Conservation (phyloP, 805 yeast species). For the Starmerella stellata region DNA sequence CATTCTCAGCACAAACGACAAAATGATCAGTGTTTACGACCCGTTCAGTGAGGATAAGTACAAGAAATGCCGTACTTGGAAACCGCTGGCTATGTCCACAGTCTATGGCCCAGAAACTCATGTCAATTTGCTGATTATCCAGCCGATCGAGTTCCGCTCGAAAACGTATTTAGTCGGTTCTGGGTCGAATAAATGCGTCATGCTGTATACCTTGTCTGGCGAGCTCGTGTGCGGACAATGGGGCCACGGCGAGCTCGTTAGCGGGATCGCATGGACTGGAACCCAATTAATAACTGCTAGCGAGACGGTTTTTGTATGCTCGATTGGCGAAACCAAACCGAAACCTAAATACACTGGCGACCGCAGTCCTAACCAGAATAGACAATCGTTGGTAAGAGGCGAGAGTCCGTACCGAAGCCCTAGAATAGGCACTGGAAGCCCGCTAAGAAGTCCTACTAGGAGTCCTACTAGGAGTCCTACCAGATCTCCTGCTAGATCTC, state of each 20-base stretch:
- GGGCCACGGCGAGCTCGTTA: constrained; percentile 41
- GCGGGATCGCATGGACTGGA: constrained; percentile 24
- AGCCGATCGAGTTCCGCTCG: neutral
- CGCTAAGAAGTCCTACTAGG: neutral
- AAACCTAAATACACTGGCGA: neutral
- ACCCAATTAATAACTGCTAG: constrained; percentile 8
- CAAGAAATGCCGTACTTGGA: constrained; percentile 3
- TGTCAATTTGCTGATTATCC: constrained; percentile 9
- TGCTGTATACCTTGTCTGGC: constrained; percentile 34
- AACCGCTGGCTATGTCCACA: constrained; percentile 1
- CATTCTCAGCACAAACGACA: constrained; percentile 14
- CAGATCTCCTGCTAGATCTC: neutral
- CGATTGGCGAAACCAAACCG: too few relatives aligned
- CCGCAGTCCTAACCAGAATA: too few relatives aligned
- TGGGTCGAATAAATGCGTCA: constrained; percentile 39
- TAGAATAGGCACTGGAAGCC: neutral
- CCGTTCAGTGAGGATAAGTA: constrained; percentile 6
- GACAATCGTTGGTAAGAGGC: too few relatives aligned
- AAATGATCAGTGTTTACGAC: constrained; percentile 9
- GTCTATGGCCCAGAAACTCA: constrained; percentile 11
- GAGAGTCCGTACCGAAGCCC: too few relatives aligned
- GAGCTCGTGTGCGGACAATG: constrained; percentile 34
- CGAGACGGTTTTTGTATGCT: constrained; percentile 10
- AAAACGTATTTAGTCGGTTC: constrained; percentile 17
- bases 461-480: neutral